phyloP scores from a whole-genome alignment of 352 stramenopile species.

The Albugo laibachii region DNA sequence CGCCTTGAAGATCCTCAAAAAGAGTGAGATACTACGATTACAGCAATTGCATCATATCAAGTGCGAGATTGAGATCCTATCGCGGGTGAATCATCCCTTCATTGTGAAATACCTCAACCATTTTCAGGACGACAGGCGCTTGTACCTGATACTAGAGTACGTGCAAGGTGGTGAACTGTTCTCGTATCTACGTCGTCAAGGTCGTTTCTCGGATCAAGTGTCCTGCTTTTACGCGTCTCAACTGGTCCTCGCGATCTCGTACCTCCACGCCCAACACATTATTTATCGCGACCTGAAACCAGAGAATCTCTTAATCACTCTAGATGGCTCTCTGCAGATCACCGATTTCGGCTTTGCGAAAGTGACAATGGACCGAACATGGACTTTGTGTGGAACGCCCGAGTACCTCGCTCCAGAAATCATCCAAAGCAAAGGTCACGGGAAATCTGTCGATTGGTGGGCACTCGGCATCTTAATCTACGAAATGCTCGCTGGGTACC shows the following conservation, averaged over 20 bases:
- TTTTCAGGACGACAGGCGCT: slow-evolving; percentile 78
- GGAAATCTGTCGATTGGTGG: slow-evolving; percentile 85
- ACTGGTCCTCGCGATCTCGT: slow-evolving; percentile 72
- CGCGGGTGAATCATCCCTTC: slow-evolving; percentile 73
- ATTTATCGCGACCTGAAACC: slow-evolving; percentile 88
- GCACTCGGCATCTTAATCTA: slow-evolving; percentile 81
- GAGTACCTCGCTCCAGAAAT: slow-evolving; percentile 89
- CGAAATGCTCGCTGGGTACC: slow-evolving; percentile 81
- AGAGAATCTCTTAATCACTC: slow-evolving; percentile 84
- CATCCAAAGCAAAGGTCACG: slow-evolving; percentile 80
- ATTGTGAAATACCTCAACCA: slow-evolving; percentile 75
- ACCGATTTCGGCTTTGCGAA: slow-evolving; percentile 90
- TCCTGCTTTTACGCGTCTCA: slow-evolving; percentile 81
- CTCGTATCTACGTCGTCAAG: slow-evolving; percentile 73
- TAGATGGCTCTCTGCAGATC: slow-evolving; percentile 81
- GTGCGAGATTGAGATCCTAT: slow-evolving; percentile 82
- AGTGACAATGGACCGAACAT: slow-evolving; percentile 77
- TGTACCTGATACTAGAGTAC: slow-evolving; percentile 86
- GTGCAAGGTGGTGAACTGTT: slow-evolving; percentile 86
- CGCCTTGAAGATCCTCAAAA: slow-evolving; percentile 86
- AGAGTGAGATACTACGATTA: slow-evolving; percentile 76
- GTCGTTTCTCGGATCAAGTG: slow-evolving; percentile 57
- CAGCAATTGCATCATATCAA: slow-evolving; percentile 84
- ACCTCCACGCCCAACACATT: slow-evolving; percentile 83
- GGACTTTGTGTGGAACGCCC: slow-evolving; percentile 83